Evolutionary conservation across 306 rosid species (phyloP).

Genomic region (Gillenia trifoliata): DNA sequence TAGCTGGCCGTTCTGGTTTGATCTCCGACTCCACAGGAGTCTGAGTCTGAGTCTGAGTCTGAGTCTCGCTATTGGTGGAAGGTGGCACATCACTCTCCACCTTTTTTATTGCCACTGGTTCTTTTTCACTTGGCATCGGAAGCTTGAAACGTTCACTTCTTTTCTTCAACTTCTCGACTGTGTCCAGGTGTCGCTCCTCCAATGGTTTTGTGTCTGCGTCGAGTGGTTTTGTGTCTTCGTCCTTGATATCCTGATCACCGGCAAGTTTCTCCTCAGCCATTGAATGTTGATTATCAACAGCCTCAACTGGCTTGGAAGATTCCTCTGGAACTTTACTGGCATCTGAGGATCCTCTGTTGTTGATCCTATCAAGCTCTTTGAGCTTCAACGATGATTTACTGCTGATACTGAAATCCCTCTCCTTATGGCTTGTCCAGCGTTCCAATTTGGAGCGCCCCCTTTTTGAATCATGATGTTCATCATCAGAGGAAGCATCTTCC

Average conservation of each 20-base stretch:
- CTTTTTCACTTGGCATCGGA: slow-evolving; percentile 95
- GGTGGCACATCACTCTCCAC: slow-evolving; percentile 72
- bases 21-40: slow-evolving; percentile 58
- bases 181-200: slow-evolving; percentile 78
- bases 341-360: slow-evolving; percentile 41
- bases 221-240: slow-evolving; percentile 23
- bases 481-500: slow-evolving; percentile 65
- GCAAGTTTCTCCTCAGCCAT: slow-evolving; percentile 57
- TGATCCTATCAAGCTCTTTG: slow-evolving; percentile 44
- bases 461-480: slow-evolving; percentile 65
- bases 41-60: background rate
- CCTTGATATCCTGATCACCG: slow-evolving; percentile 56
- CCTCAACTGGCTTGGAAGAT: slow-evolving; percentile 42
- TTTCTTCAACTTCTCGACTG: slow-evolving; percentile 96
- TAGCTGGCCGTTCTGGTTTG: slow-evolving; percentile 91
- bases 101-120: slow-evolving; percentile 52
- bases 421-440: slow-evolving; percentile 96
- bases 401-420: slow-evolving; percentile 59
- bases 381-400: slow-evolving; percentile 58
- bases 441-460: slow-evolving; percentile 94
- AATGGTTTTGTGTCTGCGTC: slow-evolving; percentile 29
- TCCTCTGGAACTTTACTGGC: slow-evolving; percentile 57
- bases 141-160: slow-evolving; percentile 98
- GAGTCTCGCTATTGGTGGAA: slow-evolving; percentile 47
- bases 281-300: slow-evolving; percentile 38